These are phyloP conservation scores for Strigomonas oncopelti DNA, from an alignment of 208 protist genomes.

Conservation along the genomic window DNA sequence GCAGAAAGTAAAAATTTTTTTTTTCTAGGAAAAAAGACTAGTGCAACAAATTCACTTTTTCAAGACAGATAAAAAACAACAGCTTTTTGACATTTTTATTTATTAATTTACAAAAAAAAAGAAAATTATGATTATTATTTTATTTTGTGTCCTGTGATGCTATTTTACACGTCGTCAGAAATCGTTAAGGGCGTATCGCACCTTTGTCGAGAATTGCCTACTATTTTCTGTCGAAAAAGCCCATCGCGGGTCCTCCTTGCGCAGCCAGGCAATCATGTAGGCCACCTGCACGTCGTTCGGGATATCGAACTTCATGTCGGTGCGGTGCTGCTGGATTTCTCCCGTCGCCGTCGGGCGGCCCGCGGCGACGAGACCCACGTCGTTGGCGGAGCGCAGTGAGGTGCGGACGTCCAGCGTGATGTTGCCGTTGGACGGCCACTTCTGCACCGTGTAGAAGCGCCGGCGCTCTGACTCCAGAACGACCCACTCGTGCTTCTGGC, in stretches of 20 bases:
- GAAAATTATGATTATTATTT: no score
- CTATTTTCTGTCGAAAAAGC: constrained; percentile 88
- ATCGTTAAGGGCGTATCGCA: constrained; percentile 81
- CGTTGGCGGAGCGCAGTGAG: constrained; percentile 82
- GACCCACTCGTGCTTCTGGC: constrained; percentile 88
- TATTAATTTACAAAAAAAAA: background rate
- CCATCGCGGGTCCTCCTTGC: constrained; percentile 90
- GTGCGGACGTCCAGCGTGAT: constrained; percentile 78
- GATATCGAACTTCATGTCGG: constrained; percentile 87
- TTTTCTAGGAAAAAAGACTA: no score
- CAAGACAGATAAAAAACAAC: background rate
- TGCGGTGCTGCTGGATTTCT: constrained; percentile 75
- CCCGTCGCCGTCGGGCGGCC: constrained; percentile 75
- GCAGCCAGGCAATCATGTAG: constrained; percentile 90
- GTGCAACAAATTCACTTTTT: no score
- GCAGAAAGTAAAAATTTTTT: no score
- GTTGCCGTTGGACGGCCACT: constrained; percentile 79
- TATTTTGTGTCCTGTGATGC: background rate
- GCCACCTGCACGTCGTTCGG: constrained; percentile 81
- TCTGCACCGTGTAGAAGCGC: constrained; percentile 85
- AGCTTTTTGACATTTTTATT: constrained; percentile 11
- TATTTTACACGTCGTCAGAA: constrained; percentile 33
- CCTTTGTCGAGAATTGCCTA: constrained; percentile 77
- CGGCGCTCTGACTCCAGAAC: constrained; percentile 76
- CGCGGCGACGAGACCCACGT: constrained; percentile 72